Evolutionary conservation across 768 basidiomycete species (phyloP), one percentile per base, ranked within the genome.

Genomic region (Lactarius vividus): DNA sequence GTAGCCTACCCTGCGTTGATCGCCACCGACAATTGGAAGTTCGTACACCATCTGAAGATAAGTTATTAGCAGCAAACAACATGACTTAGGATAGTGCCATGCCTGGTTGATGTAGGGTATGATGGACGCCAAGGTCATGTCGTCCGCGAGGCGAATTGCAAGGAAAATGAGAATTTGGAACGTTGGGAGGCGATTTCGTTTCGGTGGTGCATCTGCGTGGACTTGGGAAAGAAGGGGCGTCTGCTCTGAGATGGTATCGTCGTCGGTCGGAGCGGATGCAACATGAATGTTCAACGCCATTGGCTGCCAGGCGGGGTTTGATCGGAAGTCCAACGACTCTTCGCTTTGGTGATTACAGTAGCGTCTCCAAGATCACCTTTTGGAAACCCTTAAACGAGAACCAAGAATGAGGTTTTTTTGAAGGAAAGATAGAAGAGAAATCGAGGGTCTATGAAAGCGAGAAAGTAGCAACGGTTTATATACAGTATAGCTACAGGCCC

Each of bases 71-170:
- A 7, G 6, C 23, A 20, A 37, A 59, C 5, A 20, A 46, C 8
- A 40, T 6, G 1, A 46, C 9, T 3, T 29, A 29, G 29, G 29
- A 31, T 42, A 15, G 15, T 46, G 6, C 1, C 72, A 15, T 33
- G 77, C 81, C 72, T 83, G 79, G 65, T 82, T 82, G 20, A 83
- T 78, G 73, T 83, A 83, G 0, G 82, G 82, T 57, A 79, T 80
- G 55, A 84, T 84, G 44, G 56, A 57, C 16, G 29, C 20, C 18
- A 4, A 9, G 2, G 53, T 20, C 6, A 31, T 29, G 26, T 15
- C 31, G 2, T 54, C 53, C 3, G 53, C 28, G 29, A 54, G 26
- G 28, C 53, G 29, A 3, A 29, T 16, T 9, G 31, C 18, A 7
- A 54, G 53, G 53, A 54, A 7, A 20, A 54, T 20, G 16, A 54